Evolutionary conservation across 2,329 filamentous ascomycete species (phyloP), one percentile per base, ranked within the genome.

Genomic region (Rutstroemia sp.): DNA sequence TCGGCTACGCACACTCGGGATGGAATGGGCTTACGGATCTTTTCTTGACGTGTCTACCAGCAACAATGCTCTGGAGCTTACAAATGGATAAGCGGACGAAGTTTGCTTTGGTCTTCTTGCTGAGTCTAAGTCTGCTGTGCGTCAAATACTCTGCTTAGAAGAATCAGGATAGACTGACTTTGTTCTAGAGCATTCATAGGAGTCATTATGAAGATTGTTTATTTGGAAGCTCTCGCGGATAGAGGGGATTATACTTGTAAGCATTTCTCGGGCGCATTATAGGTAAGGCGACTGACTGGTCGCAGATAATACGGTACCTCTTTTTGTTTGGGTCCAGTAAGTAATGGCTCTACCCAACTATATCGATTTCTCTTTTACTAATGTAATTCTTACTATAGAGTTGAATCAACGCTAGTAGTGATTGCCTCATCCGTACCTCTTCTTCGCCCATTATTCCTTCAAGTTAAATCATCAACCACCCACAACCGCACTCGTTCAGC

Each of bases 391-490:
- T 41, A 42, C 19, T 27, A 4, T 21, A 62, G 58, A 39, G 55
- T 61, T 39, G 60, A 62, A 58, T 45, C 46, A 9, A 58, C 47
- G 19, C 53, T 62, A 30, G 59, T 62, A n/a, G 51, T 48, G 3
- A 61, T 60, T 53, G 60, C 59, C 8, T 57, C 57, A n/a, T 62
- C 60, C 5, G 51, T 61, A 5, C 60, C 60, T 12, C 57, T 62
- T 16, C 49, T 62, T 23, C 59, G 57, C 1, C 60, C 59, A 4
- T 53, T 62, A 21, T 60, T 61, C 46, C 49, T 48, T 2, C 37
- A 42, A 10, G n/a, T 37, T 17, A 48, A 27, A 39, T 25, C 44
- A 5, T 16, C 23, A 3, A 17, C 9, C 9, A 46, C 56, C 16
- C 34, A 19, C 6, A 42, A 25, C 5, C 23, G 25, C 1, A 34